These are phyloP conservation scores for Cladosporium halotolerans DNA, from an alignment of 2,329 filamentous ascomycete genomes.

Conservation along the genomic window DNA sequence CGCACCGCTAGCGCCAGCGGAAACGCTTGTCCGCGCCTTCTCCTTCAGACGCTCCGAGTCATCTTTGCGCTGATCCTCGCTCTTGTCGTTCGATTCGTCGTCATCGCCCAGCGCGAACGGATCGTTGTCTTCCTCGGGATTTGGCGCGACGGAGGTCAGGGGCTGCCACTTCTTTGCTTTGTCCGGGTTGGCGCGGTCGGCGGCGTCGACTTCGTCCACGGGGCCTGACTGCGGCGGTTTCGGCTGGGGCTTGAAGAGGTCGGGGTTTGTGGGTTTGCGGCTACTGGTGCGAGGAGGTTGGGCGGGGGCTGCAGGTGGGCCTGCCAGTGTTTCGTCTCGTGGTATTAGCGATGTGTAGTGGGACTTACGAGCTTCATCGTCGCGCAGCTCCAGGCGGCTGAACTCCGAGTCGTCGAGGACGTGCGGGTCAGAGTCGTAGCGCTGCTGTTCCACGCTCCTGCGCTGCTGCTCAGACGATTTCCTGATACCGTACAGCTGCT, in stretches of 20 bases:
- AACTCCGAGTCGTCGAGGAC: constrained; percentile 82
- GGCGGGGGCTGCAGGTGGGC: constrained; percentile 38
- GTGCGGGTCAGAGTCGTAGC: constrained; percentile 91
- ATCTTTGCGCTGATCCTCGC: constrained; percentile 53
- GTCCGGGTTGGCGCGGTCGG: constrained; percentile 62
- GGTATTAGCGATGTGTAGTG: background rate
- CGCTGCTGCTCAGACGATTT: constrained; percentile 29
- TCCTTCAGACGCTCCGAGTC: constrained; percentile 47
- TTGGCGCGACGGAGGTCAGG: constrained; percentile 75
- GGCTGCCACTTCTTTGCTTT: constrained; percentile 95
- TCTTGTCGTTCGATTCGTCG: constrained; percentile 62
- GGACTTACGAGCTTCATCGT: constrained; percentile 49
- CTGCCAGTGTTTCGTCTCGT: background rate
- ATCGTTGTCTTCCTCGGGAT: constrained; percentile 82
- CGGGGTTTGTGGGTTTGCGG: constrained; percentile 66
- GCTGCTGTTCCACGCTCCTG: constrained; percentile 78
- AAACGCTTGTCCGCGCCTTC: constrained; percentile 46
- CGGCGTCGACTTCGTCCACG: constrained; percentile 70
- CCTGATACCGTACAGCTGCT: constrained; percentile 35
- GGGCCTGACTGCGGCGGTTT: constrained; percentile 51
- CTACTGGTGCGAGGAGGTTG: constrained; percentile 46
- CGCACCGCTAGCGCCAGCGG: constrained; percentile 50
- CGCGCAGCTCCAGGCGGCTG: constrained; percentile 56
- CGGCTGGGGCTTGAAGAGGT: constrained; percentile 68
- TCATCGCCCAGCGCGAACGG: constrained; percentile 95